phyloP scores from a whole-genome alignment of 2,329 filamentous ascomycete species.

The Samsoniella hepiali region DNA sequence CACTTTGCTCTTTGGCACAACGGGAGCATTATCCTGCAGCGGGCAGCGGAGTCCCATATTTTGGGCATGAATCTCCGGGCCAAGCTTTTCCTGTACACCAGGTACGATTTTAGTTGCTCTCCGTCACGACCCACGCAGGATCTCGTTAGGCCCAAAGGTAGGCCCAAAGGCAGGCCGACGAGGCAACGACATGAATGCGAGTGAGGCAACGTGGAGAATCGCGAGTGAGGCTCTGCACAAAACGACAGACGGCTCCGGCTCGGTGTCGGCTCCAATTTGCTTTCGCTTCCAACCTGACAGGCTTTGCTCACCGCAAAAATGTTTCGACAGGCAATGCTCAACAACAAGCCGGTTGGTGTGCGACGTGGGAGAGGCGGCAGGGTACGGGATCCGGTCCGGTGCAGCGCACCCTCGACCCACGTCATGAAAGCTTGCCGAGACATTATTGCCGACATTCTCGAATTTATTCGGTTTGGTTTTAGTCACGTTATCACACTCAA shows the following conservation, averaged over 20 bases:
- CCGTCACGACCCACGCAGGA: not conserved
- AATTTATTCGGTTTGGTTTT: not conserved
- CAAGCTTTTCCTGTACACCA: not conserved
- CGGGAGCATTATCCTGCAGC: not conserved
- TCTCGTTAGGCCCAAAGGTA: not conserved
- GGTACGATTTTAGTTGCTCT: not conserved
- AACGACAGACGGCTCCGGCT: not conserved
- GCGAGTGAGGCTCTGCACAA: not conserved
- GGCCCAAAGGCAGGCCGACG: not conserved
- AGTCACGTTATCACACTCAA: no score
- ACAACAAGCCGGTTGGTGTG: no score
- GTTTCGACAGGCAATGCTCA: no score
- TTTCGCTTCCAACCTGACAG: not conserved
- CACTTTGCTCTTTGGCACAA: not conserved
- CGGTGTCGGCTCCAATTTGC: not conserved
- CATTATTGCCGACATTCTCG: not conserved
- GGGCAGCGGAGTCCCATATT: not conserved
- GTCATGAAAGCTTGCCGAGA: no score
- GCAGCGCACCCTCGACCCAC: not conserved
- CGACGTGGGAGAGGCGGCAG: not conserved
- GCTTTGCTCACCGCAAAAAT: no score
- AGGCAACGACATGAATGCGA: not conserved
- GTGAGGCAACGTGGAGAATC: not conserved
- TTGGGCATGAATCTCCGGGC: not conserved
- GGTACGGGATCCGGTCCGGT: not conserved